Base-by-base conservation (phyloP, 768 basidiomycete species). In the Leccinum incarnatum region DNA sequence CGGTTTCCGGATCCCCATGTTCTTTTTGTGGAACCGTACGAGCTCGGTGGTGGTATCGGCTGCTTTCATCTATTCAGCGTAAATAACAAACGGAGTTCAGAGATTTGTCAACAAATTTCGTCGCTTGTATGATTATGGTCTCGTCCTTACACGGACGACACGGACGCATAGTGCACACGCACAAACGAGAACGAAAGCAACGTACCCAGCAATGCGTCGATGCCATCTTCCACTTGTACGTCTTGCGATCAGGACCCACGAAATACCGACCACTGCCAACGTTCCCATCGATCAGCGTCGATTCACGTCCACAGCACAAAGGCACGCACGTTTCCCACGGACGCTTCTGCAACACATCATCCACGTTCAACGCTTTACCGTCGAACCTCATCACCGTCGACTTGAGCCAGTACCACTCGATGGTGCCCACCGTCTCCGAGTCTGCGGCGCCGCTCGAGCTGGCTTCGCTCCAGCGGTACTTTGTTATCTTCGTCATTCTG, bases 161-260 rank as follows among this genome's bases (percentile, higher is more conserved):
- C 17, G n/a, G 40, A 40, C 9, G 40, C 17, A 40, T n/a, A 40
- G 30, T 12, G 2, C 36, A 37, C 36, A 8, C 36, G 8, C 30
- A 8, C 46, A 17, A 46, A 14, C 11, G 8, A 51, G 25, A 17
- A 17, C 7, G 5, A 7, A 25, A n/a, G 7, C 11, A 3, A 61
- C 69, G 14, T 53, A 72, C 74, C 67, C 66, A 63, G 14, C 69
- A 69, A 6, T 69, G 66, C 6, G 61, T 59, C 19, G 57, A 52
- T 9, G 61, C 66, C 11, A 73, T 23, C 25, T 65, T 66, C 76
- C 75, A 77, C 19, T 72, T 71, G 63, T 74, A 77, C 25, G 63
- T 58, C 9, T 53, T 63, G 2, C 61, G 64, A 55, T 76, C 69
- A 0, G 67, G 72, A 11, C 72, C 76, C 27, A 58, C 57, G 51